Evolutionary conservation across 2,329 filamentous ascomycete species (phyloP).

Genomic region (Kalaharituber pfeilii): DNA sequence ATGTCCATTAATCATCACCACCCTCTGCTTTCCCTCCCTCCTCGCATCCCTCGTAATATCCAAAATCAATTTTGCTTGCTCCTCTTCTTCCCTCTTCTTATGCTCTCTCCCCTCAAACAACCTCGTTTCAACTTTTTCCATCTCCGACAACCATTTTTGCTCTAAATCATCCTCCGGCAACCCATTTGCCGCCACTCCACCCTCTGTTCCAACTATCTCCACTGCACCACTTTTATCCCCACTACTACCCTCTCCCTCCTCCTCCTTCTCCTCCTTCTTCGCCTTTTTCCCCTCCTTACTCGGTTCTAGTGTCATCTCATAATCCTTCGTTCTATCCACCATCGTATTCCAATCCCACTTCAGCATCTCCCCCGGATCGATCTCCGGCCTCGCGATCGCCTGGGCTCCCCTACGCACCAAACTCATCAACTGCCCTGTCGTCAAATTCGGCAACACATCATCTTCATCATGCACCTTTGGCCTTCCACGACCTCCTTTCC

Average conservation of each 20-base stretch:
- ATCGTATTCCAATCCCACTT: slow-evolving; percentile 40
- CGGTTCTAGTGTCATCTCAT: slow-evolving; percentile 29
- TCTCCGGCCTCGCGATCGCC: slow-evolving; percentile 35
- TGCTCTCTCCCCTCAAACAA: slow-evolving; percentile 41
- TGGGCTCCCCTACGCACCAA: slow-evolving; percentile 38
- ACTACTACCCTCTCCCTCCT: slow-evolving; percentile 26
- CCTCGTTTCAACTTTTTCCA: slow-evolving; percentile 40
- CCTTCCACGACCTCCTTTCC: slow-evolving; percentile 22
- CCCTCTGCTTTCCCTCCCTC: slow-evolving; percentile 39
- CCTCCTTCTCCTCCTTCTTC: slow-evolving; percentile 24
- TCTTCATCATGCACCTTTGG: slow-evolving; percentile 20
- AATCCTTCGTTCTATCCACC: slow-evolving; percentile 37
- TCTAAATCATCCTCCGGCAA: slow-evolving; percentile 25
- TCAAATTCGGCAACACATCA: slow-evolving; percentile 36
- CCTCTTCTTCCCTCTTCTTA: slow-evolving; percentile 25
- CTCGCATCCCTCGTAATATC: slow-evolving; percentile 30
- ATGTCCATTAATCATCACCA: slow-evolving; percentile 39
- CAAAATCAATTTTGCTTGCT: slow-evolving; percentile 26
- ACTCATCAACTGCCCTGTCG: slow-evolving; percentile 36
- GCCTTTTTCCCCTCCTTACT: slow-evolving; percentile 18
- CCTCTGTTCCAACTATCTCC: background rate
- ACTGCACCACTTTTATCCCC: slow-evolving; percentile 24
- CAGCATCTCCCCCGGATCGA: slow-evolving; percentile 40
- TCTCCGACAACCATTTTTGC: slow-evolving; percentile 37
- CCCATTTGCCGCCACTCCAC: background rate